These are phyloP conservation scores for Galeopsis tetrahit DNA, from an alignment of 257 asterid genomes.

Conservation along the genomic window DNA sequence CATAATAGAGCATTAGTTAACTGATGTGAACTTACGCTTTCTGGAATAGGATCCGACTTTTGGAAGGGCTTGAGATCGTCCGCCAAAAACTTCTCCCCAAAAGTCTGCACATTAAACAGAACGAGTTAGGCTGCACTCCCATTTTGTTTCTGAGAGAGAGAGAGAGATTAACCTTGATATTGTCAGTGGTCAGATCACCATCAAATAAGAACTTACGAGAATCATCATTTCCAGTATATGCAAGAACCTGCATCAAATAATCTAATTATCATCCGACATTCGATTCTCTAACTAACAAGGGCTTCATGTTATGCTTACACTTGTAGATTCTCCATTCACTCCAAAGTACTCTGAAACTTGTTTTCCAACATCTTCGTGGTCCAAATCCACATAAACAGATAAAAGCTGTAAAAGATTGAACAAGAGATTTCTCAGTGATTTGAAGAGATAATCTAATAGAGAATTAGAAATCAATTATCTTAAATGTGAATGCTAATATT, in stretches of 20 bases:
- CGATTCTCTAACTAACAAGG: slow-evolving; percentile 1
- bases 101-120: slow-evolving; percentile 53
- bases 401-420: slow-evolving; percentile 56
- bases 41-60: slow-evolving; percentile 95
- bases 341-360: slow-evolving; percentile 87
- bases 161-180: slow-evolving; percentile 60
- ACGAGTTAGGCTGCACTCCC: slow-evolving; percentile 19
- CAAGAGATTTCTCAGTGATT: slow-evolving; percentile 20
- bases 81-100: slow-evolving; percentile 73
- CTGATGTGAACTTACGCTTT: slow-evolving; percentile 49
- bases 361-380: slow-evolving; percentile 85
- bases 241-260: slow-evolving; percentile 67
- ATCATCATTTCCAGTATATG: slow-evolving; percentile 94
- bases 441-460: neutral
- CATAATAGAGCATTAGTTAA: slow-evolving; percentile 36
- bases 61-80: slow-evolving; percentile 88
- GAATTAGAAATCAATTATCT: neutral
- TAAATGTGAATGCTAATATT: neutral
- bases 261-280: slow-evolving; percentile 24
- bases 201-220: slow-evolving; percentile 77
- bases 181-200: slow-evolving; percentile 66
- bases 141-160: neutral
- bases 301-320: slow-evolving; percentile 43
- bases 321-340: slow-evolving; percentile 61
- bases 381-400: slow-evolving; percentile 72